Evolutionary conservation across 2,329 filamentous ascomycete species (phyloP).

Genomic region (Balansia obtecta): DNA sequence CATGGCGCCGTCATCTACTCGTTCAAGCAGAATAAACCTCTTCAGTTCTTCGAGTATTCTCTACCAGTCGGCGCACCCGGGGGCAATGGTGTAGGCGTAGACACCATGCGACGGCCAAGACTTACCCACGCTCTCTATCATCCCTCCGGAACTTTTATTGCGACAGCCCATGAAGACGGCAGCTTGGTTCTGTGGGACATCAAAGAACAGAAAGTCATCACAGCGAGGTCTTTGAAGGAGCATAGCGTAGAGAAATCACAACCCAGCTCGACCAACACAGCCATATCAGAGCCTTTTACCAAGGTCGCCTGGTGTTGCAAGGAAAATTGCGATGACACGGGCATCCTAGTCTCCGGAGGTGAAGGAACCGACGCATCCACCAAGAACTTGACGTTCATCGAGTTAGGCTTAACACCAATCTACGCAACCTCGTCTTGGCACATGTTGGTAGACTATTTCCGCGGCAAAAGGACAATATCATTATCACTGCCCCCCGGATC

Average conservation of each 20-base stretch:
- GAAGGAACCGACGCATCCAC: slow-evolving; percentile 51
- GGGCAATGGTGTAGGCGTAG: slow-evolving; percentile 53
- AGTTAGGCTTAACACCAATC: slow-evolving; percentile 76
- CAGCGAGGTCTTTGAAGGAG: slow-evolving; percentile 69
- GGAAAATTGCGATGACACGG: slow-evolving; percentile 85
- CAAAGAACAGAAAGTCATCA: slow-evolving; percentile 72
- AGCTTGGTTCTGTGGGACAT: slow-evolving; percentile 91
- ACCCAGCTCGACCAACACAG: slow-evolving; percentile 35
- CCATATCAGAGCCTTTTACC: slow-evolving; percentile 60
- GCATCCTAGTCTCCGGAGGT: slow-evolving; percentile 75
- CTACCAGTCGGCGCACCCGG: slow-evolving; percentile 73
- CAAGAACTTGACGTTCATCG: slow-evolving; percentile 77
- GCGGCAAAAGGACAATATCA: slow-evolving; percentile 58
- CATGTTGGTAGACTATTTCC: slow-evolving; percentile 63
- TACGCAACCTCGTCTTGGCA: slow-evolving; percentile 92
- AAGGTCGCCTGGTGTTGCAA: slow-evolving; percentile 90
- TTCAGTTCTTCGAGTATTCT: slow-evolving; percentile 73
- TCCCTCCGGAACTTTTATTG: slow-evolving; percentile 78
- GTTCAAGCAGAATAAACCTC: slow-evolving; percentile 77
- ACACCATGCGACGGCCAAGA: slow-evolving; percentile 54
- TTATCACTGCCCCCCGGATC: slow-evolving; percentile 67
- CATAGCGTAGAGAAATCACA: slow-evolving; percentile 59
- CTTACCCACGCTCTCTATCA: slow-evolving; percentile 86
- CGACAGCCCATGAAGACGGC: slow-evolving; percentile 81
- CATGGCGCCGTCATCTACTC: slow-evolving; percentile 84